phyloP scores from a whole-genome alignment of 2,329 filamentous ascomycete genomes.

The Volutella citrinella region DNA sequence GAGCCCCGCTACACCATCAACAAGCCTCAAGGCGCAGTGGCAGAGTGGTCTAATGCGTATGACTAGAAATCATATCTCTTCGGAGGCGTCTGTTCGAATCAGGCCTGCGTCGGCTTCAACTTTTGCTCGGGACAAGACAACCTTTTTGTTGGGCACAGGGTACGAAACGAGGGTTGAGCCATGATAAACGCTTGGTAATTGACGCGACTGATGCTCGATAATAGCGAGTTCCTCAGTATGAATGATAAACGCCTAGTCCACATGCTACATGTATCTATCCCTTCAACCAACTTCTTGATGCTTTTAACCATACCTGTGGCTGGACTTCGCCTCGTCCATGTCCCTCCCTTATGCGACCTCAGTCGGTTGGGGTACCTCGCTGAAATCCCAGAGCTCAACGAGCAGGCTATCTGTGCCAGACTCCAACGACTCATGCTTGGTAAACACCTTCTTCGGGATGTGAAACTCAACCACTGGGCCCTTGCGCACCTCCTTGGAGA shows the following conservation, averaged over 20 bases:
- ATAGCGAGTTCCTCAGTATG: too few relatives aligned
- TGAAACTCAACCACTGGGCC: slow-evolving; percentile 87
- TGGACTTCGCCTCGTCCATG: too few relatives aligned
- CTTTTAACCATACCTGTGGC: too few relatives aligned
- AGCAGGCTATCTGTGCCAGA: slow-evolving; percentile 52
- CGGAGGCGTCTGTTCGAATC: slow-evolving; percentile 34
- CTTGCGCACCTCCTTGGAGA: slow-evolving; percentile 81
- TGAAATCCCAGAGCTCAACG: slow-evolving; percentile 61
- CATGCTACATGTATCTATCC: too few relatives aligned
- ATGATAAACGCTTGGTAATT: too few relatives aligned
- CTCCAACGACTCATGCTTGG: slow-evolving; percentile 46
- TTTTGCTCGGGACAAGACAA: too few relatives aligned
- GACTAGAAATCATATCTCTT: slow-evolving; percentile 33
- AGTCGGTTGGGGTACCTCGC: slow-evolving; percentile 9
- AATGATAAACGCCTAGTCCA: too few relatives aligned
- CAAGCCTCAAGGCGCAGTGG: slow-evolving; percentile 21
- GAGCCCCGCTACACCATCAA: too few relatives aligned
- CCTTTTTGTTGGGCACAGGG: too few relatives aligned
- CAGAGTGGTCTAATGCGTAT: slow-evolving; percentile 32
- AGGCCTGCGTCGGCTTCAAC: slow-evolving; percentile 27
- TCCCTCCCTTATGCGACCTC: slow-evolving; percentile 9
- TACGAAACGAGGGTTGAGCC: too few relatives aligned
- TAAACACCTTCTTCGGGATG: slow-evolving; percentile 82
- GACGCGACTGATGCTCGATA: too few relatives aligned
- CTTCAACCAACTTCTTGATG: too few relatives aligned